Conservation (phyloP, 2,329 filamentous ascomycete genomes). For the Hortaea sp. region DNA sequence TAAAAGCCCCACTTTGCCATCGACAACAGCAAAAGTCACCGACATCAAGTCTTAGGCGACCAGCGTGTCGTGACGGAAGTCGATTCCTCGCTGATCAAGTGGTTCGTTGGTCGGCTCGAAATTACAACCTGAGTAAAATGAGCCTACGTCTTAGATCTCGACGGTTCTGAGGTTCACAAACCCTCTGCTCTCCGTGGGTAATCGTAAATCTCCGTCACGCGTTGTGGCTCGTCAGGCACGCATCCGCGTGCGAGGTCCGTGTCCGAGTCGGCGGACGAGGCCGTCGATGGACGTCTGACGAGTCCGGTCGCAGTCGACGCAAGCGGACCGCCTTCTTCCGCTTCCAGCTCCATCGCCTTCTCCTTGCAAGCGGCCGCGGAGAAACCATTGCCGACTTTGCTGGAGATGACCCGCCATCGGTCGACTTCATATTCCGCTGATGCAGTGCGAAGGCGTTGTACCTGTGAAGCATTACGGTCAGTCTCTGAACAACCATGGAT, state of each 20-base stretch:
- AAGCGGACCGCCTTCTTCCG: constrained; percentile 9
- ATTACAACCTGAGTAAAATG: too few species aligned
- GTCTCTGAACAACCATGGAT: constrained; percentile 6
- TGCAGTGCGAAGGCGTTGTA: constrained; percentile 65
- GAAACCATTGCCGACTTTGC: constrained; percentile 83
- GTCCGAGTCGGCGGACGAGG: too few species aligned
- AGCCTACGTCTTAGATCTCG: too few species aligned
- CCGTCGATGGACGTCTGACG: too few species aligned
- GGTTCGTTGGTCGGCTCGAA: too few species aligned
- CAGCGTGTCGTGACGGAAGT: too few species aligned
- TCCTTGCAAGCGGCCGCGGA: constrained; percentile 81
- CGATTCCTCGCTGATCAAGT: too few species aligned
- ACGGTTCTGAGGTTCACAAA: background rate
- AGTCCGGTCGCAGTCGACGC: background rate
- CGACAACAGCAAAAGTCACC: too few species aligned
- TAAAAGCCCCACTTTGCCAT: too few species aligned
- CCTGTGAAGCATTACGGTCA: constrained; percentile 40
- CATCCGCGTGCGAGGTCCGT: too few species aligned
- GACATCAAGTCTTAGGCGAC: too few species aligned
- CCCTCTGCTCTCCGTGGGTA: constrained; percentile 1
- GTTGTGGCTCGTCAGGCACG: too few species aligned
- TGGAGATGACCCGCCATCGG: constrained; percentile 84
- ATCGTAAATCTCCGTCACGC: background rate
- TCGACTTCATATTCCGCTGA: constrained; percentile 82
- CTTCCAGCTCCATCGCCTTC: constrained; percentile 54